Percentiles rank a stretch among this genome's conserved stretches.
Evolutionary conservation across 495 filamentous ascomycete species (phyloP).

Genomic region (Choiromyces venosus): DNA sequence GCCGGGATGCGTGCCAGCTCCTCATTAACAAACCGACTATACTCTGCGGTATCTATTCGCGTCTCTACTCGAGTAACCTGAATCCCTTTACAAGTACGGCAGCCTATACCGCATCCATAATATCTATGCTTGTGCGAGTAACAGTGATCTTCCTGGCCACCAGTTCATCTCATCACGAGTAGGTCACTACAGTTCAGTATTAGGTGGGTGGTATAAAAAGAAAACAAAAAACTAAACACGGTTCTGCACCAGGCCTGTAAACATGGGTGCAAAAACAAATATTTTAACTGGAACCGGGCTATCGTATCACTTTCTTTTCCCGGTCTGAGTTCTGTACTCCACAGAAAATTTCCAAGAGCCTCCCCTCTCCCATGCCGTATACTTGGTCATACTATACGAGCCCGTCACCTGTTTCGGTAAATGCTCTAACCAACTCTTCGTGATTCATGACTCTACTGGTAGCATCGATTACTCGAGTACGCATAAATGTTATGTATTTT

Average conservation of each 20-base stretch:
- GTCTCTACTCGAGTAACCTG: neutral
- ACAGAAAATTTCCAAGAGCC: neutral
- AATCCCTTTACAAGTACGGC: neutral
- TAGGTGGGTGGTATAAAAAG: neutral
- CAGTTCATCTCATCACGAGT: neutral
- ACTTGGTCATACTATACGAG: neutral
- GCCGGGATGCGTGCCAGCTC: slow-evolving; percentile 27
- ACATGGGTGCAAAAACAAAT: neutral
- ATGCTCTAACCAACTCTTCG: neutral
- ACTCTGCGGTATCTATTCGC: slow-evolving; percentile 7
- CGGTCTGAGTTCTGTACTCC: neutral
- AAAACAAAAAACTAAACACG: neutral
- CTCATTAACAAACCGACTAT: slow-evolving; percentile 19
- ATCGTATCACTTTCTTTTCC: neutral
- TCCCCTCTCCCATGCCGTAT: neutral
- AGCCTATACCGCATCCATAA: neutral
- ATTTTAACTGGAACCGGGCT: neutral
- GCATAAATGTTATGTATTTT: neutral
- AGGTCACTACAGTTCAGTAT: neutral
- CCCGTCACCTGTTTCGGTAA: neutral
- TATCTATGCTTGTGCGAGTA: neutral
- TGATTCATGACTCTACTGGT: neutral
- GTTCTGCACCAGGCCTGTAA: neutral
- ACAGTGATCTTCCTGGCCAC: neutral
- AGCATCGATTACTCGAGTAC: neutral